Base-by-base conservation (phyloP, 805 yeast species). In the Candida nitratophila region DNA sequence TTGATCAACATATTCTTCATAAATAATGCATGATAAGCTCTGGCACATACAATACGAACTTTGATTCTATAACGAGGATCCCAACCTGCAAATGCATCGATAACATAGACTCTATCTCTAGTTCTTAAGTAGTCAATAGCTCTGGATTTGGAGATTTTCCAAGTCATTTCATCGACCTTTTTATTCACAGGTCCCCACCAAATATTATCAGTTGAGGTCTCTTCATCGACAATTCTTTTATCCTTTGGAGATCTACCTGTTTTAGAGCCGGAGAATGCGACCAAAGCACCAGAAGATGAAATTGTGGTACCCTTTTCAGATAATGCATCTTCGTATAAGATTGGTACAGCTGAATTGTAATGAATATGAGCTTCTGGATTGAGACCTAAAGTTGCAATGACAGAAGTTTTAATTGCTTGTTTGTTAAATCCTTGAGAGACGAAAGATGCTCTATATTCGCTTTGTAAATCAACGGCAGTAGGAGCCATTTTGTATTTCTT, bases 101-200 rank as follows among this genome's bases (percentile, higher is more conserved):
- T 89, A 51, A 91, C 90, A 69, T 85, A 91, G 59, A 93, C 81
- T 65, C 89, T 88, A 57, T 85, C 90, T 70, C 96, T 85, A 45
- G 98, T 91, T 76, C 96, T 86, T 66, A 91, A 77, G 73, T 90
- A 91, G 69, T 91, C 99, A 54, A 90, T 78, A 42, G 99, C 98
- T 71, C 99, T 86, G 56, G 91, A 91, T 66, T 95, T 84, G 65
- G 95, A 86, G 58, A 91, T 89, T 57, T 80, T 79, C 98, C 98
- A 91, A 20, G 96, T 89, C 64, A 83, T 81, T 69, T 88, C 96
- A 48, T 87, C 84, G 56, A 91, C 90, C 70, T 91, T 86, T 70
- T 86, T 88, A 74, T 91, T 91, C 54, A 91, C 99, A 2, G 98
- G 98, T 22, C 99, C 99, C 99, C 99, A 91, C 99, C 99, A 91